phyloP scores from a whole-genome alignment of 495 filamentous ascomycete species.

The Aspergillus incahuasiensis region DNA sequence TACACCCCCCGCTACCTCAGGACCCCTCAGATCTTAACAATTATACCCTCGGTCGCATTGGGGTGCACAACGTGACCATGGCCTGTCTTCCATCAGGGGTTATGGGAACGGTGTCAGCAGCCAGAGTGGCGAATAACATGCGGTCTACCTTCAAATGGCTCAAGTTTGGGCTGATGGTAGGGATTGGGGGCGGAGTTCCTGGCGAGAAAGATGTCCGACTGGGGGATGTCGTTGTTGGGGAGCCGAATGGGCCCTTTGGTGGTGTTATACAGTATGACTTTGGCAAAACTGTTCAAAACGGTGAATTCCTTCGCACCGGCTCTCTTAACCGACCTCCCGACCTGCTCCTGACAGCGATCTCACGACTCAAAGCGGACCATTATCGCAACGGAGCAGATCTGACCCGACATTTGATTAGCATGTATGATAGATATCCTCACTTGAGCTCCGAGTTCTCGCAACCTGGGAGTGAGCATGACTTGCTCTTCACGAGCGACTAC shows the following conservation, averaged over 20 bases:
- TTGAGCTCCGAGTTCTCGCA: constrained; percentile 14
- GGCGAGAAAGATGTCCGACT: constrained; percentile 23
- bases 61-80: constrained; percentile 30
- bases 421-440: constrained; percentile 10
- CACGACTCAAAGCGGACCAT: constrained; percentile 6
- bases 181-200: constrained; percentile 38
- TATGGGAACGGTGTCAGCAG: constrained; percentile 30
- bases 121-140: constrained; percentile 27
- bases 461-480: constrained; percentile 15
- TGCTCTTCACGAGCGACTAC: constrained; percentile 19
- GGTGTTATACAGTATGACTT: constrained; percentile 22
- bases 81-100: constrained; percentile 29
- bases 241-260: constrained; percentile 2
- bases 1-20: constrained; percentile 22
- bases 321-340: constrained; percentile 21
- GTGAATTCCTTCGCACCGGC: constrained; percentile 21
- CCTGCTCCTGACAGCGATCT: constrained; percentile 8
- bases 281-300: constrained; percentile 7
- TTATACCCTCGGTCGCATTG: constrained; percentile 25
- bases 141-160: constrained; percentile 29
- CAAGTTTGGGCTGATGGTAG: constrained; percentile 34
- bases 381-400: not conserved
- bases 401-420: constrained; percentile 8
- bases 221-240: constrained; percentile 27
- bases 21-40: constrained; percentile 19